These are phyloP conservation scores for Danielozyma ontarioensis DNA, from an alignment of 805 yeast species.

Conservation along the genomic window DNA sequence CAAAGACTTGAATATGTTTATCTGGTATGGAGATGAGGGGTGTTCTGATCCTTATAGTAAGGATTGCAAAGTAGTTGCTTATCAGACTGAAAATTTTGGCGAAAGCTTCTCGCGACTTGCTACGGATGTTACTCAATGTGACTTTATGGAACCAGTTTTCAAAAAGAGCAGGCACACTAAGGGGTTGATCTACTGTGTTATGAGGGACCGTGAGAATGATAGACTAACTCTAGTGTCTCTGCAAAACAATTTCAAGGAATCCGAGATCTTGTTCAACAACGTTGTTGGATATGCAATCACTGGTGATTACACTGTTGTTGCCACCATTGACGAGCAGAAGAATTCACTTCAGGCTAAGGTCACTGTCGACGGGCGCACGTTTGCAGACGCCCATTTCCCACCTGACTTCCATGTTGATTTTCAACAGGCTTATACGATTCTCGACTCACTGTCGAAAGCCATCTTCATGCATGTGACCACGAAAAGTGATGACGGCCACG, in stretches of 20 bases:
- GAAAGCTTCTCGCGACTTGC: slow-evolving; percentile 49
- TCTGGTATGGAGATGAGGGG: slow-evolving; percentile 61
- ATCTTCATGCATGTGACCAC: slow-evolving; percentile 83
- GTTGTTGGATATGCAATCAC: slow-evolving; percentile 72
- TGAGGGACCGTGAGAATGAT: slow-evolving; percentile 26
- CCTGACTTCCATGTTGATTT: slow-evolving; percentile 49
- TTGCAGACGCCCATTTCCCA: slow-evolving; percentile 81
- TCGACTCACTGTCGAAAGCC: slow-evolving; percentile 67
- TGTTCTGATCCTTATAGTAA: slow-evolving; percentile 43
- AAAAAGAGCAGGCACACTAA: slow-evolving; percentile 23
- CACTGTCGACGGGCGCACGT: slow-evolving; percentile 70
- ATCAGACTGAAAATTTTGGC: slow-evolving; percentile 66
- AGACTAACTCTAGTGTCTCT: slow-evolving; percentile 40
- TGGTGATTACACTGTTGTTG: slow-evolving; percentile 70
- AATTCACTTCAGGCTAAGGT: slow-evolving; percentile 60
- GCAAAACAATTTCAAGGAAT: slow-evolving; percentile 45
- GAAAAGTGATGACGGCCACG: slow-evolving; percentile 40
- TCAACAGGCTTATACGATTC: slow-evolving; percentile 63
- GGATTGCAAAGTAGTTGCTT: slow-evolving; percentile 56
- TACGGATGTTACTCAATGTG: slow-evolving; percentile 55
- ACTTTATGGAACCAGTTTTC: slow-evolving; percentile 57
- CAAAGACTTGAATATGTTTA: slow-evolving; percentile 48
- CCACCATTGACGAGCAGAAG: slow-evolving; percentile 43
- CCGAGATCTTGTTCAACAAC: slow-evolving; percentile 42
- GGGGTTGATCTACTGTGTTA: slow-evolving; percentile 62